Percentiles rank a stretch among this genome's conserved stretches.
These are phyloP conservation scores for Penicillium sclerotiorum DNA, from an alignment of 2,329 filamentous ascomycete genomes.

Conservation along the genomic window DNA sequence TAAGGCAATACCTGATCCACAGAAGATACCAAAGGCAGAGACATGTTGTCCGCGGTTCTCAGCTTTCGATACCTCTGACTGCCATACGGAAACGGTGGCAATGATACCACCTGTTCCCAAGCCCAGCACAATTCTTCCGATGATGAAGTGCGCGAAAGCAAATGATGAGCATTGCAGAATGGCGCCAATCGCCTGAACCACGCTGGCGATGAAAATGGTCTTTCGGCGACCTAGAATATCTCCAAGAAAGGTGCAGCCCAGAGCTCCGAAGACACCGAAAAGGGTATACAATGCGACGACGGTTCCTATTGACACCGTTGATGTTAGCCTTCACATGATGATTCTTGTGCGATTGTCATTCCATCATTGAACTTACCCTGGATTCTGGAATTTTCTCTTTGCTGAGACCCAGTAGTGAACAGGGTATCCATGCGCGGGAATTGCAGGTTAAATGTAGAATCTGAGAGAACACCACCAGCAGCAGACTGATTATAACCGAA, in stretches of 20 bases:
- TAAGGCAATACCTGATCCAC: constrained; percentile 46
- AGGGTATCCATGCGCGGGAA: constrained; percentile 1
- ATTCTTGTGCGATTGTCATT: neutral
- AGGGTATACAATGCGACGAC: neutral
- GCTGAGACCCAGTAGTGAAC: neutral
- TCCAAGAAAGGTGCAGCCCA: constrained; percentile 7
- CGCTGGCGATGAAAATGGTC: constrained; percentile 7
- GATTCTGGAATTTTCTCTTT: neutral
- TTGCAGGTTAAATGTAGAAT: neutral
- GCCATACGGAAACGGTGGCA: constrained; percentile 7
- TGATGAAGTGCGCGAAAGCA: constrained; percentile 1
- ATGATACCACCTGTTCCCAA: constrained; percentile 7
- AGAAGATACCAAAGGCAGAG: constrained; percentile 43
- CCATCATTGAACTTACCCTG: neutral
- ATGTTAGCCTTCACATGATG: neutral
- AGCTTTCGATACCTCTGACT: constrained; percentile 12
- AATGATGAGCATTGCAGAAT: constrained; percentile 4
- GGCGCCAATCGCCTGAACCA: constrained; percentile 5
- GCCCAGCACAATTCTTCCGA: constrained; percentile 3
- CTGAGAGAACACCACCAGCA: neutral
- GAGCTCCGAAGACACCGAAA: neutral
- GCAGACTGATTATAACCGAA: constrained; percentile 1
- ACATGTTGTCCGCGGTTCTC: constrained; percentile 25
- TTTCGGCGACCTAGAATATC: constrained; percentile 5
- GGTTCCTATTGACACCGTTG: neutral